phyloP scores from a whole-genome alignment of 805 yeast species.

The Debaryomyces maramus region DNA sequence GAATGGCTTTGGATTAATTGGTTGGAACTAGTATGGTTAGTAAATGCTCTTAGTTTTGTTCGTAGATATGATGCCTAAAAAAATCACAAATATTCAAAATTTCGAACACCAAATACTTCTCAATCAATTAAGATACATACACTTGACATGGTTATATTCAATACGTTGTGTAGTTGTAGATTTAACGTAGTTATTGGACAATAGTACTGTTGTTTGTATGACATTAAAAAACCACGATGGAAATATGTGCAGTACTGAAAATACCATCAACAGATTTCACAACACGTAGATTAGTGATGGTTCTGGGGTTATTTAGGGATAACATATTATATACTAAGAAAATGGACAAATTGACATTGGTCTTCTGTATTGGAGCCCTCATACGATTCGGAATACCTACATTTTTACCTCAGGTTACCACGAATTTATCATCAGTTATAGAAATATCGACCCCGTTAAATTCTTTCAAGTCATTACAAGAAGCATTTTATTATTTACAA shows the following conservation, averaged over 20 bases:
- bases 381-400: conserved; percentile 38
- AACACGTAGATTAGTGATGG: background rate
- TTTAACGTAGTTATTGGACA: too few relatives aligned
- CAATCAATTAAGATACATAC: conserved; percentile 8
- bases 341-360: conserved; percentile 24
- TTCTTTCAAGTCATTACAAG: conserved; percentile 54
- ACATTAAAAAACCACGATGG: background rate
- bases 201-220: too few relatives aligned
- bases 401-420: conserved; percentile 30
- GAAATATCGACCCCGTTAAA: conserved; percentile 73
- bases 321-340: background rate
- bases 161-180: too few relatives aligned
- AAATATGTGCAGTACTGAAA: background rate
- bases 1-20: conserved; percentile 89
- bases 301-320: background rate
- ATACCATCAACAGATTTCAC: conserved; percentile 3
- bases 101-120: too few relatives aligned
- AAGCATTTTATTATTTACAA: conserved; percentile 52
- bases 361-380: conserved; percentile 27
- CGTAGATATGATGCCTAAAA: background rate
- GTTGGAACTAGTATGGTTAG: conserved; percentile 42
- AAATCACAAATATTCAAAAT: background rate
- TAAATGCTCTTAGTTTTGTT: conserved; percentile 3
- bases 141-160: conserved; percentile 11
- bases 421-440: conserved; percentile 40